phyloP scores from a whole-genome alignment of 768 basidiomycete genomes.

The Ramaria rubella region DNA sequence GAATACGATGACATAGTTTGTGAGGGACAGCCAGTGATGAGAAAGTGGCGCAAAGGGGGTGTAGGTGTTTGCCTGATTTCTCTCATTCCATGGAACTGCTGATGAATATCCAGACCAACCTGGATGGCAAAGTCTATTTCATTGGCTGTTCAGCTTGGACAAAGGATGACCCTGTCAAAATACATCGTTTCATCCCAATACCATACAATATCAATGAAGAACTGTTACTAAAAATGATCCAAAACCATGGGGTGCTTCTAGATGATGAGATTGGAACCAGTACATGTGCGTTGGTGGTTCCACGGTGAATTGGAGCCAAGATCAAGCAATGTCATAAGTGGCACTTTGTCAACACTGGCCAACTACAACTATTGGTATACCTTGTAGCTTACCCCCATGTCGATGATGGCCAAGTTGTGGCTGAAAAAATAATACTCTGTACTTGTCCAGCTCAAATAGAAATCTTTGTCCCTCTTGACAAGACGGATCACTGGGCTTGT shows the following conservation, averaged over 20 bases:
- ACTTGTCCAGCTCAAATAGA: neutral
- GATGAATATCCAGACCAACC: neutral
- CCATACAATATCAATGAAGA: neutral
- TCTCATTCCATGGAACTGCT: neutral
- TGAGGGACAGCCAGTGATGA: neutral
- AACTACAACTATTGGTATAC: neutral
- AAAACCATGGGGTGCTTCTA: neutral
- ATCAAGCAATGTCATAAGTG: conserved; percentile 3
- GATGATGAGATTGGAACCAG: neutral
- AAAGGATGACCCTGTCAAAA: neutral
- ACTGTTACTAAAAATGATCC: too few relatives aligned
- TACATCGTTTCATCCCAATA: neutral
- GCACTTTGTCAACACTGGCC: too few relatives aligned
- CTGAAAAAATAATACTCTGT: neutral
- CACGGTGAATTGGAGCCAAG: neutral
- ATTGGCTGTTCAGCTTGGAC: neutral
- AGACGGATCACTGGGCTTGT: neutral
- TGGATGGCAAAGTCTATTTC: conserved; percentile 3
- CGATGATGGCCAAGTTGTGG: neutral
- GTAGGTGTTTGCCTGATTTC: neutral
- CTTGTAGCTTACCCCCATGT: neutral
- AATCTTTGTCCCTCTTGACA: neutral
- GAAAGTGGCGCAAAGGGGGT: neutral
- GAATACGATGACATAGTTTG: neutral
- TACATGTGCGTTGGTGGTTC: neutral